Evolutionary conservation across 2,329 filamentous ascomycete species (phyloP), one percentile per base, ranked within the genome.

Genomic region (Colletotrichum coccodes): DNA sequence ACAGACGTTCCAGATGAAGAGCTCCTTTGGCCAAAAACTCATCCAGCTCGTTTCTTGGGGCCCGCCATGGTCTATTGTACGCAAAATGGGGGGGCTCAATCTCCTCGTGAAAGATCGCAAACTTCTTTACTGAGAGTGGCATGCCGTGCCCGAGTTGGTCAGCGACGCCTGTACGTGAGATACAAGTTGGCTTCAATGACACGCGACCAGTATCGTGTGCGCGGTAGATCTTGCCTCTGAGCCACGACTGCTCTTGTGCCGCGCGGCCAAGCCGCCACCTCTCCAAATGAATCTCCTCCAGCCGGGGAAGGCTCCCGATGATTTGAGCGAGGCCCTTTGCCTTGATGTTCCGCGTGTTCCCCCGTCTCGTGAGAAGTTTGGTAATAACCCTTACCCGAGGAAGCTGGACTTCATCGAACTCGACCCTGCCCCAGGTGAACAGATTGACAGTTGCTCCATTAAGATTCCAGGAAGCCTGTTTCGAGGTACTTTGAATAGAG

Each of bases 251-350:
- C 28, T 64, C 53, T 0, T 18, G 12, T 7, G 7, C n/a, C 7
- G 42, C 53, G 6, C 57, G 14, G 1, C 53, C 26, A 21, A 49
- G 52, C 18, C 61, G 61, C 61, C 61, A 64, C 14, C 61, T 34
- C 18, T 64, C 61, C 9, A 64, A 23, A 30, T 36, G 40, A 26
- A 50, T 26, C 1, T 58, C 14, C 16, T 14, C 30, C 12, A 42
- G 32, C 42, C 53, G 32, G 4, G 34, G 3, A 18, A 64, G 53
- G 23, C 61, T 59, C 28, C 32, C 40, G n/a, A 64, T 34, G 8
- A 50, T 28, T 23, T 40, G 9, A 8, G 9, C 36, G 12, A 49
- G 8, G 2, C 23, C 18, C 4, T 64, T n/a, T 14, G 61, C 52
- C 2, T 28, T 32, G 1, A 52, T 2, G n/a, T 50, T 58, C 23